Evolutionary conservation across 768 basidiomycete genomes (phyloP), one percentile per base, ranked within the genome.

Genomic region (Steccherinum ochraceum): DNA sequence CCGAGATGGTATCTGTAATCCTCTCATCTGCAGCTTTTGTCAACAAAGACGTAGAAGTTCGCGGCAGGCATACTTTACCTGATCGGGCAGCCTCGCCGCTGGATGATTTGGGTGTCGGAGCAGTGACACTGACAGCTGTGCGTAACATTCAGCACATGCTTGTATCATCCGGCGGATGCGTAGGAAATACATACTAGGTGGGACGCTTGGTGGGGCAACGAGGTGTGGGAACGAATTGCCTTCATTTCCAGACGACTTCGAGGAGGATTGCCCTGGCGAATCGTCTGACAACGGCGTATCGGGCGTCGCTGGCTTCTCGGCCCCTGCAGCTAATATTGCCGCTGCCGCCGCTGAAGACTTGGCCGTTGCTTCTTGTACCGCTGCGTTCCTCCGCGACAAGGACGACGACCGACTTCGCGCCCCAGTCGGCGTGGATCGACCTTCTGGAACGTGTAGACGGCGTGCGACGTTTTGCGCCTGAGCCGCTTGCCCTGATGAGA

Each of bases 391-490:
- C 49, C 56, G 16, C 48, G 21, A 61, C 47, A 62, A 49, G 7
- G 74, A 76, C 24, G 72, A 63, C 21, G 71, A 65, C 7, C 72
- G 72, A 56, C 68, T 72, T 1, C 64, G 66, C 23, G 67, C 62
- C 0, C 35, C 52, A 25, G 61, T 60, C 2, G 73, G 74, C 0
- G 72, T 72, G 2, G 60, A 60, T 27, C 76, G 65, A 19, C 75
- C 75, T 47, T 77, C 73, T 0, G 76, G 76, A 16, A 78, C 74
- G 53, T 78, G 74, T 46, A 78, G 58, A 20, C 70, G 69, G 21
- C 72, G 69, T 19, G 77, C 76, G 13, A 78, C 70, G 44, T 64
- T 66, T 54, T 74, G 72, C 5, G 76, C 76, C 53, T 79, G 77
- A 2, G 62, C 73, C 2, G 66, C 69, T 62, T 78, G 76, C 35